phyloP scores from a whole-genome alignment of 768 basidiomycete genomes.

The Hemileccinum impolitum region DNA sequence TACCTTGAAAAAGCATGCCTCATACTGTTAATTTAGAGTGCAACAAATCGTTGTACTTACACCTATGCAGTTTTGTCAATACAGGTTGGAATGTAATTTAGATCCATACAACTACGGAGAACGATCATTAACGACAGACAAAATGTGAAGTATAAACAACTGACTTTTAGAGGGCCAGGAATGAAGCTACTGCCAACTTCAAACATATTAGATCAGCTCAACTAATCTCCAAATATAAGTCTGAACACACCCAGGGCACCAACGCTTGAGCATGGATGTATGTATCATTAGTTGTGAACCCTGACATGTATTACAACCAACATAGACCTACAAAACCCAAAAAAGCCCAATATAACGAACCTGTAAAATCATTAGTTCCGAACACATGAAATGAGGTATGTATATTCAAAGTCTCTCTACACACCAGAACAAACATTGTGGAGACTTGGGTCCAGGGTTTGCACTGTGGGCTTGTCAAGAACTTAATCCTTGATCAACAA shows the following conservation, averaged over 20 bases:
- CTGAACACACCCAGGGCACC: neutral
- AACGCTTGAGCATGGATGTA: neutral
- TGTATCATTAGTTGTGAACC: neutral
- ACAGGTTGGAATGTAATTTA: neutral
- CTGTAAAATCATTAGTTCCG: neutral
- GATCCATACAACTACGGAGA: neutral
- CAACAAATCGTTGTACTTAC: neutral
- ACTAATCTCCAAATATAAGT: neutral
- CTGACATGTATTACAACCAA: too few species aligned
- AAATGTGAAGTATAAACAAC: neutral
- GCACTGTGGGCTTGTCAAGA: neutral
- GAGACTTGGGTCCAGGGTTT: neutral
- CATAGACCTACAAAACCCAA: neutral
- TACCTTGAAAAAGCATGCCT: neutral
- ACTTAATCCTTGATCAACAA: too few species aligned
- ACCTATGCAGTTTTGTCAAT: neutral
- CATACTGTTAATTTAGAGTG: neutral
- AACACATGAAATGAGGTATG: neutral
- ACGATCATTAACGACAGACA: neutral
- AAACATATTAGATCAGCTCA: neutral
- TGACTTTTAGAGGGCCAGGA: neutral
- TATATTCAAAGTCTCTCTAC: neutral
- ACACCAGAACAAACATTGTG: neutral
- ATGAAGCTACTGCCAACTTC: neutral
- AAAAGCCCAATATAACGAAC: neutral